Evolutionary conservation across 2,329 filamentous ascomycete genomes (phyloP).

Genomic region (Knufia fluminis): DNA sequence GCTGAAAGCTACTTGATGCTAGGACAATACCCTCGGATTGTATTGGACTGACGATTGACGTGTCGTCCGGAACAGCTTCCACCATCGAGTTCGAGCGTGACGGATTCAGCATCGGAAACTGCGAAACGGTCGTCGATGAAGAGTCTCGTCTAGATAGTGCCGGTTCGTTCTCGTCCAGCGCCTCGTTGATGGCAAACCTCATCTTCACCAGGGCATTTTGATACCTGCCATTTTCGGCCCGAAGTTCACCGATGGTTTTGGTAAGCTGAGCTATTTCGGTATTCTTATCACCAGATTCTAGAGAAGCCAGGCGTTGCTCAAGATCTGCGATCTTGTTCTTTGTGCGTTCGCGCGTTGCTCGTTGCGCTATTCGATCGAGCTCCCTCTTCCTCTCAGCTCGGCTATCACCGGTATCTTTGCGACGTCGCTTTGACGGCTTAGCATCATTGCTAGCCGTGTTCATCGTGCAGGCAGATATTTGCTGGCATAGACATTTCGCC

Average conservation of each 20-base stretch:
- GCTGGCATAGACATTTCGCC: not conserved
- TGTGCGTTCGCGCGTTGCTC: slow-evolving; percentile 22
- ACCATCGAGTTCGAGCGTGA: slow-evolving; percentile 14
- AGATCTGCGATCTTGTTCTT: slow-evolving; percentile 20
- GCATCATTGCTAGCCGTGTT: not conserved
- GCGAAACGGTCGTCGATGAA: slow-evolving; percentile 1
- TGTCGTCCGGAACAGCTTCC: slow-evolving; percentile 16
- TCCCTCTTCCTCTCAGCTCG: slow-evolving; percentile 18
- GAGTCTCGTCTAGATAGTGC: slow-evolving; percentile 5
- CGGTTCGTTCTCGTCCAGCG: slow-evolving; percentile 10
- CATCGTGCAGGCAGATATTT: not conserved
- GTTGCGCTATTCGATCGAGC: slow-evolving; percentile 20
- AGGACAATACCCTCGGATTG: not conserved
- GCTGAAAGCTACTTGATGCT: not conserved
- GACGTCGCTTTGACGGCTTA: slow-evolving; percentile 3
- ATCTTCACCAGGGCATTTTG: slow-evolving; percentile 17
- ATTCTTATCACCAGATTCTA: slow-evolving; percentile 16
- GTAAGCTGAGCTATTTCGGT: slow-evolving; percentile 13
- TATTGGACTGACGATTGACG: slow-evolving; percentile 4
- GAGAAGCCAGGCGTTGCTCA: slow-evolving; percentile 16
- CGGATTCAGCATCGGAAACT: not conserved
- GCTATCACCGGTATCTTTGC: slow-evolving; percentile 12
- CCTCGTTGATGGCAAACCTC: slow-evolving; percentile 15
- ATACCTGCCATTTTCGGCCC: slow-evolving; percentile 16
- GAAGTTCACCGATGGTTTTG: slow-evolving; percentile 15